Percentiles rank a stretch among this genome's conserved stretches.
These are phyloP conservation scores for Ustilago nuda DNA, from an alignment of 1,284 basidiomycete genomes.

Conservation along the genomic window DNA sequence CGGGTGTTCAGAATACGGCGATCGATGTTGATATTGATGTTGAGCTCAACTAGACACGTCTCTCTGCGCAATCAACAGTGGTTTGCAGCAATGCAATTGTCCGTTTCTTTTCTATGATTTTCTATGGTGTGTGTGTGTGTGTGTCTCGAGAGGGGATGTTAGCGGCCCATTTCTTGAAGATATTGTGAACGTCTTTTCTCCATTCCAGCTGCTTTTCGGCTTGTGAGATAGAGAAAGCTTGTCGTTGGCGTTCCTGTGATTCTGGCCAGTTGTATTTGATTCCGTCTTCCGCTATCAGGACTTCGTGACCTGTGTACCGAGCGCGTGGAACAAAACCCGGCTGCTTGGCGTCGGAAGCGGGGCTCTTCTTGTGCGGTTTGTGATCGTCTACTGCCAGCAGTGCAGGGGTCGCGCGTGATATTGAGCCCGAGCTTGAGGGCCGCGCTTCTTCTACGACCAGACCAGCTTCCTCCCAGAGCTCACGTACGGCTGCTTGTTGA, in stretches of 20 bases:
- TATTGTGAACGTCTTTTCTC: constrained; percentile 50
- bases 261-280: constrained; percentile 55
- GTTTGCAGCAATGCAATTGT: neutral
- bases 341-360: constrained; percentile 15
- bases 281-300: constrained; percentile 11
- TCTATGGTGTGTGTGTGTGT: neutral
- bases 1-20: constrained; percentile 37
- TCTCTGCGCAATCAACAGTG: neutral
- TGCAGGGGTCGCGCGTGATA: constrained; percentile 8
- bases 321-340: constrained; percentile 53
- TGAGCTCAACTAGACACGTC: constrained; percentile 37
- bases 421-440: neutral
- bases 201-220: constrained; percentile 49
- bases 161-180: constrained; percentile 30
- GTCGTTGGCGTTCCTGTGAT: constrained; percentile 49
- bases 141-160: constrained; percentile 10
- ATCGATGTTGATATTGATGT: constrained; percentile 54
- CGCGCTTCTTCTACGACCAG: constrained; percentile 12
- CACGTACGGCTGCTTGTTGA: constrained; percentile 55
- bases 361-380: constrained; percentile 60
- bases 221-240: constrained; percentile 40
- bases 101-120: neutral
- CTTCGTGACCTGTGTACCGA: constrained; percentile 51
- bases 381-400: constrained; percentile 44
- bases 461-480: constrained; percentile 64